Evolutionary conservation across 805 yeast genomes (phyloP), one percentile per base, ranked within the genome.

Genomic region (Ogataea degrootiae): DNA sequence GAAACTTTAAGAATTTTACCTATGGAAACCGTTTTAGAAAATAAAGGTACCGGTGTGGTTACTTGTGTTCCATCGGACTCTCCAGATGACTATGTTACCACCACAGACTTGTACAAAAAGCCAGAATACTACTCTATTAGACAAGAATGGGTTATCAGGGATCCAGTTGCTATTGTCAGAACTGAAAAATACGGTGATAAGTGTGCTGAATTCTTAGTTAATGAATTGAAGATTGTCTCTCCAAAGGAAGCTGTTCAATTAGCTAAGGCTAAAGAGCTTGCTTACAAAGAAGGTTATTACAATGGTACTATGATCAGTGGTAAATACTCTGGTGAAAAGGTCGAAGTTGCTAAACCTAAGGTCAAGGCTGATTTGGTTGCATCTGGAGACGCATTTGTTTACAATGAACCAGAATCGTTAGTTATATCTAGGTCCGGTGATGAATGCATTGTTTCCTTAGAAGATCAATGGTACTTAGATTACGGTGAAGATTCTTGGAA

Each of bases 11-110:
- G 94, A 60, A 85, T 94, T 48, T 77, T 94, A 56, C 99, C 99
- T 58, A 94, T 94, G 99, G 98, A 92, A 70, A 89, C 97, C 36
- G 92, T 94, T 47, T 76, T 92, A 67, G 95, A 96, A 37, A 76
- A 82, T 47, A 94, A 94, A 75, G 99, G 99, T 79, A 94, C 98
- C 41, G 99, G 98, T 75, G 97, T 94, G 41, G 99, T 94, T 49
- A 92, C 98, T 6, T 94, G 97, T 75, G 98, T 91, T 53, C 99
- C 98, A 53, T 85, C 96, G n/a, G 97, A 91, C 69, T 91, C 98
- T 48, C 98, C 99, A 51, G 99, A 94, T 73, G 99, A 94, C 74
- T 94, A 62, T 65, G 83, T 92, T 69, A 94, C 97, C 50, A 79
- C 85, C 42, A 76, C 75, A 60, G 99, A 94, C 57, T 78, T 94